Conservation (phyloP, 2,329 filamentous ascomycete species). For the Pseudogymnoascus sp. region DNA sequence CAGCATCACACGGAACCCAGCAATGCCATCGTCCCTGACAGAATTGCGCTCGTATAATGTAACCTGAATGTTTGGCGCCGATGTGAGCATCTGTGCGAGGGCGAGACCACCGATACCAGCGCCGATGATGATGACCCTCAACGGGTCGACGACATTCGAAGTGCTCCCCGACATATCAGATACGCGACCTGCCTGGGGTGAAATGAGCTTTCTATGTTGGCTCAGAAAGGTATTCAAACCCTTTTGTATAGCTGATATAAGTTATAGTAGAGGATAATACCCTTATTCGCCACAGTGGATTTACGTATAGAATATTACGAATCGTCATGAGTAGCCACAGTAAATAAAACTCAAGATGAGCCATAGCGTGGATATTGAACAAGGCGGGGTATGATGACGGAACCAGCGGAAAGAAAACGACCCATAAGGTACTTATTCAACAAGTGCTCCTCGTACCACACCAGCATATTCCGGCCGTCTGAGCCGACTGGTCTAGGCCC, state of each 20-base stretch:
- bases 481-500: neutral
- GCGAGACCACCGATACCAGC: slow-evolving; percentile 22
- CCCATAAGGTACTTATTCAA: neutral
- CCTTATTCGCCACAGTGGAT: no score
- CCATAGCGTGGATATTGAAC: neutral
- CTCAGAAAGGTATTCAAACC: neutral
- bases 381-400: neutral
- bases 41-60: slow-evolving; percentile 20
- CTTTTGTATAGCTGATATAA: neutral
- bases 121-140: slow-evolving; percentile 17
- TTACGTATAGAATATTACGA: no score
- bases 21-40: slow-evolving; percentile 16
- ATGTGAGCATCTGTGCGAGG: slow-evolving; percentile 20
- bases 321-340: neutral
- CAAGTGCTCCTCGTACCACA: neutral
- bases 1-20: slow-evolving; percentile 23
- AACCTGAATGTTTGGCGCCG: slow-evolving; percentile 17
- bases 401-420: neutral
- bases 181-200: neutral
- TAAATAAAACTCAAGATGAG: neutral
- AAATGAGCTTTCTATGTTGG: neutral
- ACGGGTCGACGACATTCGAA: neutral
- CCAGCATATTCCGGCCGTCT: neutral
- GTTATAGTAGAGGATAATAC: no score
- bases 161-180: neutral